Percentiles rank a stretch among this genome's conserved stretches.
phyloP scores from a whole-genome alignment of 192 early-diverging fungal genomes.

The Coemansia reversa region DNA sequence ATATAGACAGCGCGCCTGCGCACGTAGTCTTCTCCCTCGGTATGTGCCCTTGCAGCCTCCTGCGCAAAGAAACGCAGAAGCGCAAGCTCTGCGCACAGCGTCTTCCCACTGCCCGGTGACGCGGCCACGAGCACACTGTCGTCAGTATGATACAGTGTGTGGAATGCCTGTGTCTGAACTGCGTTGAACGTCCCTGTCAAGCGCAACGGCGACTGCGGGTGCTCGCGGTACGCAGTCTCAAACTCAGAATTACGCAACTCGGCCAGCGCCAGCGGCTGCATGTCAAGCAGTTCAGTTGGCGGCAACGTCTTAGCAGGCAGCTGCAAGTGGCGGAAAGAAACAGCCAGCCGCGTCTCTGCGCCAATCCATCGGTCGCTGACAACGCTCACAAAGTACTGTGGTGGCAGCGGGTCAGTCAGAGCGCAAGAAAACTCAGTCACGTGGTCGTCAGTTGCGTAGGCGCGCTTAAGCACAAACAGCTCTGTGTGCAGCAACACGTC shows the following conservation, averaged over 20 bases:
- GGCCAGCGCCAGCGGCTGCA: constrained; percentile 82
- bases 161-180: constrained; percentile 95
- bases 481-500: constrained; percentile 89
- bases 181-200: constrained; percentile 72
- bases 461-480: constrained; percentile 84
- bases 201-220: constrained; percentile 10
- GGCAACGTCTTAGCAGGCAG: constrained; percentile 91
- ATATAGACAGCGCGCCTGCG: constrained; percentile 81
- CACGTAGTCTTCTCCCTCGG: constrained; percentile 31
- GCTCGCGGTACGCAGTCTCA: constrained; percentile 63
- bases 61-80: constrained; percentile 80
- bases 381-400: constrained; percentile 93
- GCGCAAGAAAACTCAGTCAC: constrained; percentile 86
- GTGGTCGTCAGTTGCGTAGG: constrained; percentile 83
- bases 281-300: constrained; percentile 91
- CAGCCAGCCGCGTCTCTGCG: constrained; percentile 85
- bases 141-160: constrained; percentile 82
- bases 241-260: constrained; percentile 72
- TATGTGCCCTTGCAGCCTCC: constrained; percentile 26
- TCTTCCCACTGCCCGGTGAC: constrained; percentile 93
- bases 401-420: constrained; percentile 88
- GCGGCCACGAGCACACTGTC: constrained; percentile 92
- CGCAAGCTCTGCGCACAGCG: constrained; percentile 93
- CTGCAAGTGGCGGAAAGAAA: constrained; percentile 90
- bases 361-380: constrained; percentile 96